Percentiles rank a stretch among this genome's conserved stretches.
These are phyloP conservation scores for Aspergillus hortae DNA, from an alignment of 2,329 filamentous ascomycete species.

Conservation along the genomic window DNA sequence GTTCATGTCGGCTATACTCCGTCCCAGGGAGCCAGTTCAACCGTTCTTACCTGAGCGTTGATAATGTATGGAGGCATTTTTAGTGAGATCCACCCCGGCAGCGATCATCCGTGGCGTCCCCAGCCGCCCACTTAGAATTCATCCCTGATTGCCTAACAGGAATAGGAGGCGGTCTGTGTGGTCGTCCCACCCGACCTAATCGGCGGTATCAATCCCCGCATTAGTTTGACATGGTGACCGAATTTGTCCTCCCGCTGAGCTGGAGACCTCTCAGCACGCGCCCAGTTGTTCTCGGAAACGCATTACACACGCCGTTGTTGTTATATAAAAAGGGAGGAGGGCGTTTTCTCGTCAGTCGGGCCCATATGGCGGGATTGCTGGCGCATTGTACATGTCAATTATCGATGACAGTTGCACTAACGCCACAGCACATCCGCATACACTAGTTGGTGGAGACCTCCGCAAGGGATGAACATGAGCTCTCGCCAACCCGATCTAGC, in stretches of 20 bases:
- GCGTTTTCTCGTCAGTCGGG: neutral
- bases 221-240: neutral
- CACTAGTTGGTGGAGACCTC: neutral
- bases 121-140: neutral
- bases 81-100: neutral
- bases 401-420: slow-evolving; percentile 2
- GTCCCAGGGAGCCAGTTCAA: neutral
- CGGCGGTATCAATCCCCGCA: neutral
- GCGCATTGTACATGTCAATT: slow-evolving; percentile 2
- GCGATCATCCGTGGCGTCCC: neutral
- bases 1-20: neutral
- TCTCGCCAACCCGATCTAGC: too few species aligned
- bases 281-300: neutral
- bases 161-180: neutral
- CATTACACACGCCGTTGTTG: neutral
- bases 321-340: neutral
- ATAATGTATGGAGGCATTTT: neutral
- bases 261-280: neutral
- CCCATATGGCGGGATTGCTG: neutral
- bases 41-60: neutral
- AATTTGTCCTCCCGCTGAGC: neutral
- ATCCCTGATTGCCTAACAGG: neutral
- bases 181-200: neutral
- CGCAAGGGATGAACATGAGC: neutral
- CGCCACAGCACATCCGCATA: neutral